Evolutionary conservation across 2,329 filamentous ascomycete species (phyloP).

Genomic region (Cercospora nicotianae): DNA sequence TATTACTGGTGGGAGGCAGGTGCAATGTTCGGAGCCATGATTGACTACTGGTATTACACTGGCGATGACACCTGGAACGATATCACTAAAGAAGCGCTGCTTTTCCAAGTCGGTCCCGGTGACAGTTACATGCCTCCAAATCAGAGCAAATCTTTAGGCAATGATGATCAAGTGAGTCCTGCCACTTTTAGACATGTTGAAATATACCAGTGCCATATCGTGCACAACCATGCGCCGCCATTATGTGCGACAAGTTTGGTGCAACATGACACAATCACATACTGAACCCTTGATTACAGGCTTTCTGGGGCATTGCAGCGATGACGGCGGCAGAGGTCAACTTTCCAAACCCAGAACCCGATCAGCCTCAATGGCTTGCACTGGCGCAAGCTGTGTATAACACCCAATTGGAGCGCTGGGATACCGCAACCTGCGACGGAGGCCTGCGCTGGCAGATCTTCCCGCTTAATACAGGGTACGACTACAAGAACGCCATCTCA

Average conservation of each 20-base stretch:
- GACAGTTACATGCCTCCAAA: constrained; percentile 59
- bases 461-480: constrained; percentile 53
- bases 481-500: constrained; percentile 52
- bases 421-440: constrained; percentile 40
- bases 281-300: constrained; percentile 43
- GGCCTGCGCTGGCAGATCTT: constrained; percentile 41
- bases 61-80: constrained; percentile 65
- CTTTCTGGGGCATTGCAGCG: constrained; percentile 59
- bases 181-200: not conserved
- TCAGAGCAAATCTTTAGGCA: constrained; percentile 48
- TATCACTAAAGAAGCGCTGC: constrained; percentile 57
- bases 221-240: not conserved
- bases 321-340: constrained; percentile 58
- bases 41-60: constrained; percentile 71
- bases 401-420: constrained; percentile 43
- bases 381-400: constrained; percentile 48
- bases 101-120: constrained; percentile 60
- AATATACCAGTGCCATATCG: too few relatives aligned
- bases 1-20: constrained; percentile 75
- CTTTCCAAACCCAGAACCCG: constrained; percentile 46
- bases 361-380: constrained; percentile 48
- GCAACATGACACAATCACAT: not conserved
- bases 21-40: constrained; percentile 62
- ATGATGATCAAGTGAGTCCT: constrained; percentile 54
- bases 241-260: not conserved